phyloP scores from a whole-genome alignment of 805 yeast genomes.

The Lachancea cidri region DNA sequence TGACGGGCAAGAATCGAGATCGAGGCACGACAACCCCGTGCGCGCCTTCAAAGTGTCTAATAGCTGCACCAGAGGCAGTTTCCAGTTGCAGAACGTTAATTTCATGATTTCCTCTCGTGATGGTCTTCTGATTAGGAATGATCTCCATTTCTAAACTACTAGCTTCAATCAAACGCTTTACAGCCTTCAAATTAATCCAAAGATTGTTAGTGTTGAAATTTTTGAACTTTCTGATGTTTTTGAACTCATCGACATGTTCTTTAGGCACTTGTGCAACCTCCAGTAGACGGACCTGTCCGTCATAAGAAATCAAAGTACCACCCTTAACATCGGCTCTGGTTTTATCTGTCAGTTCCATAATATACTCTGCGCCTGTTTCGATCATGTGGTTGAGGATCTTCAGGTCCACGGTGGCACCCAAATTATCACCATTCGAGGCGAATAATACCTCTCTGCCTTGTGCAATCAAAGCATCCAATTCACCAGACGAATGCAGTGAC shows the following conservation, averaged over 20 bases:
- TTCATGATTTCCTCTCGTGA: constrained; percentile 70
- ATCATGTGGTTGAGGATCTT: constrained; percentile 89
- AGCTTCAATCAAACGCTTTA: constrained; percentile 83
- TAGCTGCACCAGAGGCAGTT: constrained; percentile 99
- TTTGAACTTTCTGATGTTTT: constrained; percentile 94
- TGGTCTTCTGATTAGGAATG: constrained; percentile 88
- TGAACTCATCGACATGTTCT: constrained; percentile 96
- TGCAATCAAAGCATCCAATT: constrained; percentile 79
- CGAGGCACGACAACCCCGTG: constrained; percentile 99
- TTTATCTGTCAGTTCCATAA: constrained; percentile 98
- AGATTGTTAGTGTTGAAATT: constrained; percentile 97
- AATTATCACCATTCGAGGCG: constrained; percentile 96
- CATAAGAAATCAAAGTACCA: constrained; percentile 95
- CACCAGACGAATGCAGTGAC: constrained; percentile 82
- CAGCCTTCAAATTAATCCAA: constrained; percentile 94
- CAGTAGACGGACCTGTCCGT: constrained; percentile 87
- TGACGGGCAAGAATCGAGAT: constrained; percentile 95
- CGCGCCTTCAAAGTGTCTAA: constrained; percentile 89
- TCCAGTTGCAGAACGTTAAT: constrained; percentile 89
- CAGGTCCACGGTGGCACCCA: constrained; percentile 96
- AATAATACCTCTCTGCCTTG: constrained; percentile 94
- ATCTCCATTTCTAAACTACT: constrained; percentile 85
- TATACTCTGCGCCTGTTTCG: constrained; percentile 85
- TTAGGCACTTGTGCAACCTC: constrained; percentile 99
- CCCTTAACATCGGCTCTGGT: constrained; percentile 99